These are phyloP conservation scores for Tagetes erecta DNA, from an alignment of 129 eudicot species.

Conservation along the genomic window DNA sequence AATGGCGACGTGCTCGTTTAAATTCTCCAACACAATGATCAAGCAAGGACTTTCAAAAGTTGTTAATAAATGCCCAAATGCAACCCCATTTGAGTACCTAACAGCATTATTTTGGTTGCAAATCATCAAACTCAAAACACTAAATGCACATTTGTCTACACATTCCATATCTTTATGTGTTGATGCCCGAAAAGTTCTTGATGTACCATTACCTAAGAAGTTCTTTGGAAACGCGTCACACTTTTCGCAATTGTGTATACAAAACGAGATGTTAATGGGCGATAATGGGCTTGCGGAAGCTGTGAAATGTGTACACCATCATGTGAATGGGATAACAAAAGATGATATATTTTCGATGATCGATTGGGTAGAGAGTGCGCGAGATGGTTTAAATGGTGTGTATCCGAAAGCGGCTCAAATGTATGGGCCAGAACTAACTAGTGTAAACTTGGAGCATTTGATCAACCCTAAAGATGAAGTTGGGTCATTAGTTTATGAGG, in stretches of 20 bases:
- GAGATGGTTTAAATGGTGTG: conserved; percentile 29
- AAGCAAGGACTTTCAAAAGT: conserved; percentile 42
- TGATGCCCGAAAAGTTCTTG: conserved; percentile 46
- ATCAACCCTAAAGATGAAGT: conserved; percentile 21
- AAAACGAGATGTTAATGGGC: conserved; percentile 17
- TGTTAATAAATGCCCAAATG: conserved; percentile 37
- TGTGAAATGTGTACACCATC: conserved; percentile 40
- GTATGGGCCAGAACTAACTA: conserved; percentile 61
- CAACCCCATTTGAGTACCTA: conserved; percentile 61
- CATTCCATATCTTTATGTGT: conserved; percentile 47
- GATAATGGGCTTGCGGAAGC: conserved; percentile 24
- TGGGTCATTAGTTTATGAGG: conserved; percentile 41
- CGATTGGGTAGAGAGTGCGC: conserved; percentile 37
- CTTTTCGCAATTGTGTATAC: conserved; percentile 41
- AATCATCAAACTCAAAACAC: conserved; percentile 25
- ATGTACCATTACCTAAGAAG: conserved; percentile 33
- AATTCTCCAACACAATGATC: conserved; percentile 38
- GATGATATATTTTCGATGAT: conserved; percentile 38
- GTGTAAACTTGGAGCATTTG: conserved; percentile 50
- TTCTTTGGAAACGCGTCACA: conserved; percentile 63
- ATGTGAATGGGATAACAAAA: conserved; percentile 33
- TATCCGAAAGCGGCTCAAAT: conserved; percentile 36
- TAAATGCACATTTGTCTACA: not conserved
- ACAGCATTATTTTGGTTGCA: conserved; percentile 60
- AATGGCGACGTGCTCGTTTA: conserved; percentile 53